Evolutionary conservation across 305 asterid species (phyloP).

Genomic region (Plantago lanceolata): DNA sequence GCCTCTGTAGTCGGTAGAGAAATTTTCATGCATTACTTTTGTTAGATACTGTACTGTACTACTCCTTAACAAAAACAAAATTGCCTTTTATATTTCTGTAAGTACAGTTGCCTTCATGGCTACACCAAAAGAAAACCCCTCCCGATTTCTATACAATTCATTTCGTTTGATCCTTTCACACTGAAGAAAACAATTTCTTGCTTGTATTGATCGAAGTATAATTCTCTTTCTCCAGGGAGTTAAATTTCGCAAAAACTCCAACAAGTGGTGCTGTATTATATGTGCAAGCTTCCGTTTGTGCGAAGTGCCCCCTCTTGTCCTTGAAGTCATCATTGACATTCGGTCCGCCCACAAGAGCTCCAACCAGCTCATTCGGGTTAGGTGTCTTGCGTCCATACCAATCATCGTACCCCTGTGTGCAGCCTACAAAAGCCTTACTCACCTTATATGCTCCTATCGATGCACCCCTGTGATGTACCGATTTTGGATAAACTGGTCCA

Average conservation of each 20-base stretch:
- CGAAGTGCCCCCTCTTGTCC: conserved; percentile 59
- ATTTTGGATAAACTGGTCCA: conserved; percentile 46
- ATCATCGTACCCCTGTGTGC: conserved; percentile 73
- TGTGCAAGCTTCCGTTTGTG: conserved; percentile 90
- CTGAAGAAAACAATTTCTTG: conserved; percentile 26
- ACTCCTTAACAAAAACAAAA: too few relatives aligned
- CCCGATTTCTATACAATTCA: conserved; percentile 20
- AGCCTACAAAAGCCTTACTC: conserved; percentile 56
- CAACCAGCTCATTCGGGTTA: conserved; percentile 59
- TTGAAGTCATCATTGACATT: conserved; percentile 41
- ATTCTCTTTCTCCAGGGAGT: conserved; percentile 21
- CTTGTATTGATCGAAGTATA: conserved; percentile 4
- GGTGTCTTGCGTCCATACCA: conserved; percentile 54
- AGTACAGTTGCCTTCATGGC: conserved; percentile 19
- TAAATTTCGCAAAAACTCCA: conserved; percentile 65
- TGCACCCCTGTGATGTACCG: conserved; percentile 78
- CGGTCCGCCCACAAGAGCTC: conserved; percentile 85
- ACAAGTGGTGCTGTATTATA: conserved; percentile 80
- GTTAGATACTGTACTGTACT: too few relatives aligned
- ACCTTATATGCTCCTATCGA: conserved; percentile 53
- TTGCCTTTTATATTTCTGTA: not conserved
- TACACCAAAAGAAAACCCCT: conserved; percentile 19
- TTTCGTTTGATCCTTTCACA: conserved; percentile 17
- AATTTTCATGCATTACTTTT: too few relatives aligned
- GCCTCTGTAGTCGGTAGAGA: not conserved